A percentile compares a stretch with the other conserved stretches of the same genome.
phyloP scores from a whole-genome alignment of 2,329 filamentous ascomycete species.

The Penicillium freii region DNA sequence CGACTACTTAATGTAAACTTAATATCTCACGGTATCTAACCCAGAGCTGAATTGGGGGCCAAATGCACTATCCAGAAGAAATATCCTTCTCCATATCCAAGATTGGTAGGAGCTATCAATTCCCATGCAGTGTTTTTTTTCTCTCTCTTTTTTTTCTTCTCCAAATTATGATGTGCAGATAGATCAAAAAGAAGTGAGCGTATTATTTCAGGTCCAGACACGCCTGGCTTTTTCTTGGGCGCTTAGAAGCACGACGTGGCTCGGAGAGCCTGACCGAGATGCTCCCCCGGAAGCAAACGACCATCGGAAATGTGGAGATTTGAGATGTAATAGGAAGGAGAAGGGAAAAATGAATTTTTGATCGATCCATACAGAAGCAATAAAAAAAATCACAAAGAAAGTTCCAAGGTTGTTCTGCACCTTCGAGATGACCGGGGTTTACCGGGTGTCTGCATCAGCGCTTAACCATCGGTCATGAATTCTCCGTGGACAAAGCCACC shows the following conservation, averaged over 20 bases:
- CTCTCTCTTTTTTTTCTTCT: not conserved
- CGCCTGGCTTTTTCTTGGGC: constrained; percentile 1
- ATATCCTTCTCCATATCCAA: not conserved
- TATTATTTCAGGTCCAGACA: not conserved
- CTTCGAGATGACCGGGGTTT: constrained; percentile 3
- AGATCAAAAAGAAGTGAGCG: not conserved
- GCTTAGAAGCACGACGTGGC: constrained; percentile 5
- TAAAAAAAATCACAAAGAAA: constrained; percentile 8
- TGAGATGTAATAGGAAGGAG: not conserved
- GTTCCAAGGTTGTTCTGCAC: constrained; percentile 7
- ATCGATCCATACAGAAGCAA: not conserved
- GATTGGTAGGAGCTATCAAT: not conserved
- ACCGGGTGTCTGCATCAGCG: constrained; percentile 16
- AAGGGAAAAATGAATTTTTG: not conserved
- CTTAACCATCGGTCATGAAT: constrained; percentile 27
- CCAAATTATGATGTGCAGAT: not conserved
- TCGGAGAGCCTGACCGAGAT: not conserved
- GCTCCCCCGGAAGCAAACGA: not conserved
- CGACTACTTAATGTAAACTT: not conserved
- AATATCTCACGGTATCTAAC: not conserved
- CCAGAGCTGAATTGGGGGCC: not conserved
- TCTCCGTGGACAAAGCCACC: constrained; percentile 20
- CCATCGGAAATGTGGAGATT: not conserved
- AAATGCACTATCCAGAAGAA: not conserved
- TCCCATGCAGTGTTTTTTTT: not conserved